Evolutionary conservation across 352 stramenopile genomes (phyloP).

Genomic region (Pythium oligandrum): DNA sequence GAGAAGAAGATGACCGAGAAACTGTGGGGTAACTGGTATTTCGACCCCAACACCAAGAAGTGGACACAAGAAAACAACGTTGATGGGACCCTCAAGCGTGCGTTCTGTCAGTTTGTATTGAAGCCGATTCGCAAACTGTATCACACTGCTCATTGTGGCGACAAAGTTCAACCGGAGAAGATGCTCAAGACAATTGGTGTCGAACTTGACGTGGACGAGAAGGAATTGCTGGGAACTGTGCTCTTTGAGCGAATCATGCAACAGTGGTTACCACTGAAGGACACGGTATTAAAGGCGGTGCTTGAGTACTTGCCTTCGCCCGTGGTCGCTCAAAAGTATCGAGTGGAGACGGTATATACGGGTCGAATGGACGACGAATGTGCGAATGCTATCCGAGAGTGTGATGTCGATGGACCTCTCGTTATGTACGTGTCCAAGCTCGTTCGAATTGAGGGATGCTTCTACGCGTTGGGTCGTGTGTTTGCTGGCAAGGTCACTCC

Average conservation of each 20-base stretch:
- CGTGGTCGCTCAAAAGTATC: conserved; percentile 95
- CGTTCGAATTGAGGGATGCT: conserved; percentile 97
- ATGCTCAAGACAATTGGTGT: conserved; percentile 96
- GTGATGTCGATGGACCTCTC: conserved; percentile 96
- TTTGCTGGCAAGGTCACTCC: conserved; percentile 99
- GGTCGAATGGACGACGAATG: conserved; percentile 97
- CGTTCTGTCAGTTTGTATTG: conserved; percentile 99
- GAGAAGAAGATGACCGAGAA: conserved; percentile 99
- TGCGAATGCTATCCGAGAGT: conserved; percentile 96
- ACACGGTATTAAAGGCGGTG: conserved; percentile 99
- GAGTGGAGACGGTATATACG: conserved; percentile 98
- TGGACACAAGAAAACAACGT: conserved; percentile 95
- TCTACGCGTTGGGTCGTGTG: conserved; percentile 99
- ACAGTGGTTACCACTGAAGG: conserved; percentile 98
- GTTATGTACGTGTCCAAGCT: conserved; percentile 99
- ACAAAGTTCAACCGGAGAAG: conserved; percentile 98
- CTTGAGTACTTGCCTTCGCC: conserved; percentile 98
- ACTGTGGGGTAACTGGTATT: conserved; percentile 99
- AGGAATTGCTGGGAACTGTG: conserved; percentile 94
- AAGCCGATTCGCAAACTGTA: conserved; percentile 99
- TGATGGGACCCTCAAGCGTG: conserved; percentile 92
- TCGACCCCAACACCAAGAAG: conserved; percentile 94
- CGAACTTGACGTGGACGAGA: conserved; percentile 96
- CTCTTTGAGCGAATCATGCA: conserved; percentile 99
- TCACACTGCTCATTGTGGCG: conserved; percentile 99